A percentile compares a stretch with the other conserved stretches of the same genome.
These are phyloP conservation scores for Sporisorium exsertum DNA, from an alignment of 1,284 basidiomycete genomes.

Conservation along the genomic window DNA sequence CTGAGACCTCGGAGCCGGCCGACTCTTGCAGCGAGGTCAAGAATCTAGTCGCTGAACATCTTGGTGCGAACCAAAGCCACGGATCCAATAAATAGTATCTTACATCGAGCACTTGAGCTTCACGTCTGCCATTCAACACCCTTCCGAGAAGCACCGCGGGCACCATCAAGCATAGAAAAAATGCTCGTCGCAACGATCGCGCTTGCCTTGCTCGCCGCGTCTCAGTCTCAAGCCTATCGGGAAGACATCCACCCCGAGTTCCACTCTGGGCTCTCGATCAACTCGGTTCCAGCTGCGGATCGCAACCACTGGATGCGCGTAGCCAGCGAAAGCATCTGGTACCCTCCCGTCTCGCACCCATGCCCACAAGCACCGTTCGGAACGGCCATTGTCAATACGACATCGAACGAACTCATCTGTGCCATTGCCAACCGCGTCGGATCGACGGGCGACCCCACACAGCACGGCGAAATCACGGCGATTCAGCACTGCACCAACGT, in stretches of 20 bases:
- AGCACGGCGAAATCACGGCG: conserved; percentile 59
- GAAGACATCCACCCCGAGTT: conserved; percentile 42
- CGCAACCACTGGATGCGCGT: conserved; percentile 47
- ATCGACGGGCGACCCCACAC: conserved; percentile 53
- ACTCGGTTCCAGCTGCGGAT: conserved; percentile 36
- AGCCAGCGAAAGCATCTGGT: conserved; percentile 39
- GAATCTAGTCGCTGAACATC: neutral
- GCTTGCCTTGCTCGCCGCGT: neutral
- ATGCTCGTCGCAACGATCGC: conserved; percentile 9
- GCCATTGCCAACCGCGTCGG: conserved; percentile 55
- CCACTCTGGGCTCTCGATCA: conserved; percentile 53
- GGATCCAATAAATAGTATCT: neutral
- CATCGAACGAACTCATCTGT: conserved; percentile 58
- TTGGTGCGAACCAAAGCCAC: neutral
- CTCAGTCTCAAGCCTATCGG: conserved; percentile 2
- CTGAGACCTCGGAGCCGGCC: neutral
- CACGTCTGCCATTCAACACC: conserved; percentile 4
- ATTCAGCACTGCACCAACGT: conserved; percentile 54
- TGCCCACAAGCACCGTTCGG: conserved; percentile 49
- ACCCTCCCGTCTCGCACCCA: conserved; percentile 31
- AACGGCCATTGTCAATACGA: conserved; percentile 54
- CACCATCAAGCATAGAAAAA: neutral
- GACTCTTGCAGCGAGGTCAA: neutral
- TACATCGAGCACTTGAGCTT: neutral
- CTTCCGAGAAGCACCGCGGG: neutral